Evolutionary conservation across 257 asterid species (phyloP).

Genomic region (Lycium ferocissimum): DNA sequence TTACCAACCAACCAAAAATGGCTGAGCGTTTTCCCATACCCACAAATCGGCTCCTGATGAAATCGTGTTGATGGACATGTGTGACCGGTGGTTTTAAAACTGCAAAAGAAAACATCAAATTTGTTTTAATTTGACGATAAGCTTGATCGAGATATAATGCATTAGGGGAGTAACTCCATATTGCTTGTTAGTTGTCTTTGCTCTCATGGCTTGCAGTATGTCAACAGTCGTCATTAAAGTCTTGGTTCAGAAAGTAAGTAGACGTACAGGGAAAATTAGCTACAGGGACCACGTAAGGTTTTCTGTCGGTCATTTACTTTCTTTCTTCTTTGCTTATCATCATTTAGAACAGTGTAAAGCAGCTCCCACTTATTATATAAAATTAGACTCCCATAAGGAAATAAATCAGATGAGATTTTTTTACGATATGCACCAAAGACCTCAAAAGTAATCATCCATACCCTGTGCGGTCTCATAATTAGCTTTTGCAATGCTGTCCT

Average conservation of each 20-base stretch:
- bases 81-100: constrained; percentile 67
- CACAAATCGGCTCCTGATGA: constrained; percentile 77
- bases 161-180: not conserved
- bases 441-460: constrained; percentile 36
- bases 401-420: not conserved
- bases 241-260: not conserved
- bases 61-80: constrained; percentile 86
- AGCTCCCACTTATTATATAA: not conserved
- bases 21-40: constrained; percentile 70
- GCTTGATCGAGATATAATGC: not conserved
- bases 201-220: constrained; percentile 10
- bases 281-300: not conserved
- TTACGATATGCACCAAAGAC: not conserved
- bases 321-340: not conserved
- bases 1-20: constrained; percentile 78
- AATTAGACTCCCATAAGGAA: not conserved
- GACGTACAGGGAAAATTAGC: not conserved
- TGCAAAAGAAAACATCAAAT: constrained; percentile 40
- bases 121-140: not conserved
- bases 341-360: not conserved
- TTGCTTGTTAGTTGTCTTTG: constrained; percentile 2
- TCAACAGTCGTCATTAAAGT: not conserved
- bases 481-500: constrained; percentile 72
- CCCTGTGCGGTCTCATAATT: constrained; percentile 58
- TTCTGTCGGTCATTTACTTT: not conserved